A percentile compares a stretch with the other conserved stretches of the same genome.
These are phyloP conservation scores for Euphrasia arctica DNA, from an alignment of 305 asterid genomes.

Conservation along the genomic window DNA sequence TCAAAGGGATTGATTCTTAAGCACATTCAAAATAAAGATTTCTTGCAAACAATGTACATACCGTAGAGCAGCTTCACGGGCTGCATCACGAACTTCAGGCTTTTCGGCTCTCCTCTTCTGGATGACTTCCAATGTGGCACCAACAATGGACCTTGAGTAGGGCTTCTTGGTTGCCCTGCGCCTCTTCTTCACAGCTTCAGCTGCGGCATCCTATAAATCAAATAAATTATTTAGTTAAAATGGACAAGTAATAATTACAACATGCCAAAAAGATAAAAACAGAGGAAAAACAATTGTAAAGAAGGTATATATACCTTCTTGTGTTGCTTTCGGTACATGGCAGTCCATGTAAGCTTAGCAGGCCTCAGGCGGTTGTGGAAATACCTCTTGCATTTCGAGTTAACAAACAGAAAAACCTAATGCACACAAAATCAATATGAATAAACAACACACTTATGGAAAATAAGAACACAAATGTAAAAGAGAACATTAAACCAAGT, in stretches of 20 bases:
- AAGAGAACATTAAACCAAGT: background rate
- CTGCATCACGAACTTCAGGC: conserved; percentile 92
- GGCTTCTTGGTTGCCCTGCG: conserved; percentile 85
- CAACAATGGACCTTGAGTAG: conserved; percentile 85
- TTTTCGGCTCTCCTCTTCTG: conserved; percentile 80
- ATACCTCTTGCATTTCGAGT: conserved; percentile 69
- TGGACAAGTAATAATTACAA: background rate
- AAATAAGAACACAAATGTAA: background rate
- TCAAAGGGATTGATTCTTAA: no score
- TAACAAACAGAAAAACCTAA: conserved; percentile 57
- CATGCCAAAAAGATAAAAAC: background rate
- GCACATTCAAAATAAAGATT: no score
- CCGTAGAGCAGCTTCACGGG: conserved; percentile 92
- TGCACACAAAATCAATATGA: background rate
- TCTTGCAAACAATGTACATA: conserved; percentile 16
- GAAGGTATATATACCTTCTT: conserved; percentile 39
- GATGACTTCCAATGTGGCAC: conserved; percentile 88
- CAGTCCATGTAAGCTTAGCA: conserved; percentile 63
- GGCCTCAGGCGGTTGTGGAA: conserved; percentile 61
- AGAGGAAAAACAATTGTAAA: background rate
- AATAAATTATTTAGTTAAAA: background rate
- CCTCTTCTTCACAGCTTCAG: conserved; percentile 85
- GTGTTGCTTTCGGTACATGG: conserved; percentile 59
- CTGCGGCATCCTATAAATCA: conserved; percentile 56
- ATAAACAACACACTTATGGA: background rate